These are phyloP conservation scores for Coffea eugenioides DNA, from an alignment of 257 asterid species.

Conservation along the genomic window DNA sequence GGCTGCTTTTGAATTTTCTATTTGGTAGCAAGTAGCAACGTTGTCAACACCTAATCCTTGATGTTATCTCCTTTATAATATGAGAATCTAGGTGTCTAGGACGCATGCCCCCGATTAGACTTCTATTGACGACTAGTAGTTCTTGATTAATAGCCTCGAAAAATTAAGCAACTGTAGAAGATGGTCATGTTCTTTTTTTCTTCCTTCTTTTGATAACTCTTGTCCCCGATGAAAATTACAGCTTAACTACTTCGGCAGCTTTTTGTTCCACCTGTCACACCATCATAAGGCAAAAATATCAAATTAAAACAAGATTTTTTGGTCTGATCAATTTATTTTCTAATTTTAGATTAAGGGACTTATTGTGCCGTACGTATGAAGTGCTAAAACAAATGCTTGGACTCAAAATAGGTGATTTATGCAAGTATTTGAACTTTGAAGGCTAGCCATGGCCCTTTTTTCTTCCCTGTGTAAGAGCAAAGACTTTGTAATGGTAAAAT, in stretches of 20 bases:
- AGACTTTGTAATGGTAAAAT: no score
- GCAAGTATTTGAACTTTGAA: no score
- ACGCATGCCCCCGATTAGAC: not conserved
- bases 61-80: not conserved
- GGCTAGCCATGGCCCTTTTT: no score
- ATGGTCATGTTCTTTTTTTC: not conserved
- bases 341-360: not conserved
- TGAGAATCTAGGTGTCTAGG: not conserved
- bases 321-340: not conserved
- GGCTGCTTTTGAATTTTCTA: not conserved
- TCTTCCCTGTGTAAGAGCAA: no score
- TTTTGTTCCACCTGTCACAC: not conserved
- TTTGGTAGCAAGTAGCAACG: not conserved
- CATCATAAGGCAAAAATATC: not conserved
- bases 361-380: not conserved
- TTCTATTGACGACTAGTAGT: not conserved
- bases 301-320: not conserved
- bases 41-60: slow-evolving; percentile 7
- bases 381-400: not conserved
- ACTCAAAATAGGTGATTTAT: no score
- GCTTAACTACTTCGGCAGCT: not conserved
- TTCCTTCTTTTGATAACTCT: not conserved
- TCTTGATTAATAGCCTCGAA: not conserved
- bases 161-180: not conserved
- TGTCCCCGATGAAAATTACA: not conserved